Percentiles rank a stretch among this genome's conserved stretches.
Conservation (phyloP, 768 basidiomycete species). For the Trametopsis cervina region DNA sequence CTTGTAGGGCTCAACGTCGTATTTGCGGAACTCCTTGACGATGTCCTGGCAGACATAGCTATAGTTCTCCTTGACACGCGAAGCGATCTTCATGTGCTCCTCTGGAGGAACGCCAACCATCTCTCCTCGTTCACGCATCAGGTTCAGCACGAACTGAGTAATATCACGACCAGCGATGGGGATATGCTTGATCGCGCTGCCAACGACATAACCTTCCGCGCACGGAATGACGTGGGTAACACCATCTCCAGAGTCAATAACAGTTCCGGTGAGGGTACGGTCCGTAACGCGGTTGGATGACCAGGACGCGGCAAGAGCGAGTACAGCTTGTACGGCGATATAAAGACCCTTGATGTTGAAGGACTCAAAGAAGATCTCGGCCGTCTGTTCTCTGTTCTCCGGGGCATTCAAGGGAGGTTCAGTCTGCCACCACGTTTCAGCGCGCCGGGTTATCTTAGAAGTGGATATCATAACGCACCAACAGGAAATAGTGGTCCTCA, state of each 20-base stretch:
- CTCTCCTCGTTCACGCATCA: constrained; percentile 94
- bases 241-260: constrained; percentile 98
- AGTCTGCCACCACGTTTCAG: constrained; percentile 51
- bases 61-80: constrained; percentile 96
- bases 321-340: constrained; percentile 97
- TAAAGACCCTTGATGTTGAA: constrained; percentile 99
- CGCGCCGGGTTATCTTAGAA: neutral
- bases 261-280: constrained; percentile 91
- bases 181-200: constrained; percentile 97
- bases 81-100: constrained; percentile 86
- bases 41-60: constrained; percentile 99
- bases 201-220: constrained; percentile 98
- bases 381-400: constrained; percentile 98
- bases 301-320: constrained; percentile 98
- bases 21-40: constrained; percentile 97
- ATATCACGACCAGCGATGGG: constrained; percentile 98
- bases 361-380: constrained; percentile 99
- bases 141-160: constrained; percentile 90
- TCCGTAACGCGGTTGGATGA: constrained; percentile 83
- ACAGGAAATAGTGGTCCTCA: constrained; percentile 96
- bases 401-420: constrained; percentile 98
- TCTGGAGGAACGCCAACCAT: constrained; percentile 87
- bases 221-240: constrained; percentile 97
- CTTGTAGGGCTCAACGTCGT: constrained; percentile 93
- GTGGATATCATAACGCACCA: constrained; percentile 51